A percentile compares a stretch with the other conserved stretches of the same genome.
These are phyloP conservation scores for Gracilaria vermiculophylla DNA, from an alignment of 23 red algal genomes.

Conservation along the genomic window DNA sequence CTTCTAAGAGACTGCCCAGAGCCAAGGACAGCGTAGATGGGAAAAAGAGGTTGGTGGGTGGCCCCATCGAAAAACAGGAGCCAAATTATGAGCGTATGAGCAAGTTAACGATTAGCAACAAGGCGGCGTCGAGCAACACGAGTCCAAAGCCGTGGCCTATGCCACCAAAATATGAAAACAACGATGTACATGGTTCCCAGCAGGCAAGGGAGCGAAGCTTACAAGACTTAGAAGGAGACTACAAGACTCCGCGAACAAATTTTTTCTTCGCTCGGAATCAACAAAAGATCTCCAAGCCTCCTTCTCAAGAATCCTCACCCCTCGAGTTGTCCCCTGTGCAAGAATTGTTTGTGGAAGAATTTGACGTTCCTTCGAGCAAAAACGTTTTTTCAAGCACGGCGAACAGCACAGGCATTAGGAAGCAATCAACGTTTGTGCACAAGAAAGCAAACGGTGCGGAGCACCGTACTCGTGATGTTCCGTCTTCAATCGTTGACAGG, in stretches of 20 bases:
- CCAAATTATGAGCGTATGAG: too few relatives aligned
- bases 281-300: background rate
- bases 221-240: background rate
- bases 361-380: background rate
- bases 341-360: background rate
- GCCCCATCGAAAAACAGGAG: background rate
- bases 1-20: background rate
- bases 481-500: background rate
- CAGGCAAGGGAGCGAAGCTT: background rate
- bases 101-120: background rate
- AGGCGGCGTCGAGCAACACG: background rate
- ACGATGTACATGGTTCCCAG: background rate
- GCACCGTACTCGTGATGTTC: background rate
- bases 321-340: constrained; percentile 2
- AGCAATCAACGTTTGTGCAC: background rate
- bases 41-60: background rate
- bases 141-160: constrained; percentile 12
- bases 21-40: background rate
- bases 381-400: background rate
- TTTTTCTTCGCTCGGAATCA: background rate
- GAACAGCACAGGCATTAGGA: background rate
- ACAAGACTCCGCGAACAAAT: constrained; percentile 1
- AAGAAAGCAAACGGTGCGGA: too few relatives aligned
- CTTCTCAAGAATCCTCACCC: background rate
- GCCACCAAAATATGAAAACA: background rate